These are phyloP conservation scores for Stephania japonica DNA, from an alignment of 164 flowering plant species.

Conservation along the genomic window DNA sequence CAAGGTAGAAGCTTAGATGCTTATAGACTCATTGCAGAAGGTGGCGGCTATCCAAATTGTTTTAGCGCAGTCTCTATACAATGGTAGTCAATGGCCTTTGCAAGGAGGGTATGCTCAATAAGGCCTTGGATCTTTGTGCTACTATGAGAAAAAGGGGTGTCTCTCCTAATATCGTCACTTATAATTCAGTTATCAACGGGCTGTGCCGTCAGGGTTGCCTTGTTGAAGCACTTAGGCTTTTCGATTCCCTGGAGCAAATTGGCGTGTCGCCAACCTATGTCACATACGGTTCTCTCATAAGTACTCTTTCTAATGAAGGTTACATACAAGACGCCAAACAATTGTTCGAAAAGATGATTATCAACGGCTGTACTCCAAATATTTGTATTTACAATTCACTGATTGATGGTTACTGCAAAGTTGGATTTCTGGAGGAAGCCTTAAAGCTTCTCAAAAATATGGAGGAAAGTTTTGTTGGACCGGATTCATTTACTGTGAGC, in stretches of 20 bases:
- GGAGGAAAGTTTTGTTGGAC: slow-evolving; percentile 33
- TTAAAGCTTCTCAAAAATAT: slow-evolving; percentile 39
- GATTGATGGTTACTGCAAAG: slow-evolving; percentile 58
- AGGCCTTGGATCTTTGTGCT: slow-evolving; percentile 64
- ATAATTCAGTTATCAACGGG: slow-evolving; percentile 67
- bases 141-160: slow-evolving; percentile 47
- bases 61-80: slow-evolving; percentile 52
- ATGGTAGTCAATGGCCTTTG: slow-evolving; percentile 62
- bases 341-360: slow-evolving; percentile 59
- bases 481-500: slow-evolving; percentile 67
- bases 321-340: slow-evolving; percentile 52
- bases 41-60: slow-evolving; percentile 27
- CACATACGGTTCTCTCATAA: slow-evolving; percentile 61
- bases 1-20: slow-evolving; percentile 60
- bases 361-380: slow-evolving; percentile 47
- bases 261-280: slow-evolving; percentile 51
- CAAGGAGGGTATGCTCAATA: slow-evolving; percentile 47
- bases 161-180: slow-evolving; percentile 49
- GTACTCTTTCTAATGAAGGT: slow-evolving; percentile 66
- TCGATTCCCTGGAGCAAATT: slow-evolving; percentile 68
- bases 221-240: slow-evolving; percentile 73
- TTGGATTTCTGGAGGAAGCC: slow-evolving; percentile 56
- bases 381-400: slow-evolving; percentile 63
- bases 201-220: slow-evolving; percentile 74
- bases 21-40: slow-evolving; percentile 43